Evolutionary conservation across 2,329 filamentous ascomycete genomes (phyloP), one percentile per base, ranked within the genome.

Genomic region (Cryphonectria nitschkei): DNA sequence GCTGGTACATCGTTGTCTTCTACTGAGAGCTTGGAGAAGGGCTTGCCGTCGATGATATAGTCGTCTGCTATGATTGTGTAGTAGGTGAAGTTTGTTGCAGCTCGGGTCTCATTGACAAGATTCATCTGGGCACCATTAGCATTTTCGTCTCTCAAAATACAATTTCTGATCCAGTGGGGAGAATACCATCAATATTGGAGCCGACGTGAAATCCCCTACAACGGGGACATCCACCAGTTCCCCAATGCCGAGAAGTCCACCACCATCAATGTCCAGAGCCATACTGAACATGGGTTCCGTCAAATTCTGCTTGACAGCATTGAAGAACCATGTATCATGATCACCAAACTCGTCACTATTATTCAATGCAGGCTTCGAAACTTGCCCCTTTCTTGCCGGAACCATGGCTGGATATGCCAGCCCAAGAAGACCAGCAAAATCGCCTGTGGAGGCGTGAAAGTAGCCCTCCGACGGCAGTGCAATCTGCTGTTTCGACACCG

Each of bases 11-110:
- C 37, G 26, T 32, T 32, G 7, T 50, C n/a, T n/a, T 39, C 14
- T 64, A 11, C n/a, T 11, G 22, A 29, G n/a, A 46, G 3, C 16
- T 32, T 11, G 14, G 64, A 54, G 26, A 68, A 65, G 58, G 43
- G 46, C 9, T 69, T 29, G 26, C 69, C 69, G 2, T 68, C 52
- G 56, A 73, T 58, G 41, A 69, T 29, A 58, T 69, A 73, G 63
- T 73, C 71, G 3, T 69, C 71, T 4, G 69, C 63, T n/a, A 69
- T 58, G 41, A 71, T 69, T 0, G 71, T 71, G 58, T 73, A 73
- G 67, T 67, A 71, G 14, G 69, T 71, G 52, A 71, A 67, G 6
- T 73, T 26, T 11, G 60, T 29, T 5, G 46, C 37, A 6, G 56
- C 69, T 16, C 69, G 69, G 1, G 58, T 34, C 5, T 73, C 69